These are phyloP conservation scores for Globisporangium spiculum DNA, from an alignment of 352 stramenopile genomes.

Conservation along the genomic window DNA sequence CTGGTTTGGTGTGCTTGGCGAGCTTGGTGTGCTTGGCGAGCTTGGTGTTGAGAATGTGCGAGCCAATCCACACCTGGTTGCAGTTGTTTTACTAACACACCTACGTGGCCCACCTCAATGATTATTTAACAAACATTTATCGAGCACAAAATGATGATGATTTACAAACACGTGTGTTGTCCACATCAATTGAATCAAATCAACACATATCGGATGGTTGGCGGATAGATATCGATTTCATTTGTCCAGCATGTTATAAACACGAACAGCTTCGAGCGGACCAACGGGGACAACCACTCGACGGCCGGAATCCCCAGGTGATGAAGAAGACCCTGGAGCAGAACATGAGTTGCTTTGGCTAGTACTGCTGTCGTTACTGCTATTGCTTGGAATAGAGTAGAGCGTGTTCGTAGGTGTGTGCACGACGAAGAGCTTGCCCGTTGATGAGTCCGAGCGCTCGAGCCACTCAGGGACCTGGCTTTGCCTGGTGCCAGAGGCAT, in stretches of 20 bases:
- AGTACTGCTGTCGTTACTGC: background rate
- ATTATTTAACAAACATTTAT: background rate
- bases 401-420: constrained; percentile 19
- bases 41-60: background rate
- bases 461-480: constrained; percentile 18
- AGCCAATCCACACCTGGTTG: background rate
- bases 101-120: background rate
- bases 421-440: constrained; percentile 18
- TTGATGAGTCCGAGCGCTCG: constrained; percentile 4
- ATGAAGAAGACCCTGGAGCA: background rate
- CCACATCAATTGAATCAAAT: background rate
- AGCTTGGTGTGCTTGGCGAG: background rate
- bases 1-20: background rate
- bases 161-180: background rate
- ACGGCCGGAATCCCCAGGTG: constrained; percentile 2
- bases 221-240: background rate
- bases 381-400: background rate
- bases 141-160: background rate
- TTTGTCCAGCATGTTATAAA: constrained; percentile 19
- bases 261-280: constrained; percentile 26
- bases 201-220: background rate
- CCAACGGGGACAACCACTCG: constrained; percentile 19
- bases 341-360: background rate
- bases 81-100: background rate
- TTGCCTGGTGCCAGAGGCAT: constrained; percentile 11